Percentiles rank a stretch among this genome's conserved stretches.
phyloP scores from a whole-genome alignment of 139 green algal genomes.

The Microglena sp. region DNA sequence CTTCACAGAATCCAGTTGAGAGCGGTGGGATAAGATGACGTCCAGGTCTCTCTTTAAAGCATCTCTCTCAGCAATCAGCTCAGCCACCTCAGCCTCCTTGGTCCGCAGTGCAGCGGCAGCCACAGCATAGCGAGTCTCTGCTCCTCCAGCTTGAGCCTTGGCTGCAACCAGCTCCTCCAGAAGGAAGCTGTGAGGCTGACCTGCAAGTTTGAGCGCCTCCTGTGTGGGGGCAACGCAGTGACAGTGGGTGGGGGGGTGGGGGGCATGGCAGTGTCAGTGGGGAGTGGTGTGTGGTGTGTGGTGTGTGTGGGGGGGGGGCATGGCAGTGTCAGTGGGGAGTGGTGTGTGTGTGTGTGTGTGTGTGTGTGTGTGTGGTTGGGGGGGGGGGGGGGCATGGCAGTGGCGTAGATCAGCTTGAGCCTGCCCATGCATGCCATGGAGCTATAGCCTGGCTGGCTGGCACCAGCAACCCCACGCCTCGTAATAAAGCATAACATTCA shows the following conservation, averaged over 20 bases:
- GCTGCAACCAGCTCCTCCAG: conserved; percentile 19
- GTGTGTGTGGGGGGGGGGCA: neutral
- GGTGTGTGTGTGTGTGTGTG: neutral
- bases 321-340: neutral
- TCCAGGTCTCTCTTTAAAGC: conserved; percentile 22
- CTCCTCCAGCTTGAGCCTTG: conserved; percentile 1
- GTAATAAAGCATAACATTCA: too few species aligned
- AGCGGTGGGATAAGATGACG: conserved; percentile 18
- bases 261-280: neutral
- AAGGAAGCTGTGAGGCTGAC: conserved; percentile 30
- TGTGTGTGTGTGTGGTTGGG: too few species aligned
- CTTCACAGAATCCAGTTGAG: conserved; percentile 23
- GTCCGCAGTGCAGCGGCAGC: neutral
- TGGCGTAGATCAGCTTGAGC: too few species aligned
- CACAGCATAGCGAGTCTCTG: conserved; percentile 12
- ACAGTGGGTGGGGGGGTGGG: neutral
- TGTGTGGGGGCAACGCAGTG: conserved; percentile 4
- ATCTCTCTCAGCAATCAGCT: conserved; percentile 8
- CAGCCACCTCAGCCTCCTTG: neutral
- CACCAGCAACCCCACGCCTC: too few species aligned
- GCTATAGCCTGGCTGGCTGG: too few species aligned
- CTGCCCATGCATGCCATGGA: too few species aligned
- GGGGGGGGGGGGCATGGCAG: too few species aligned
- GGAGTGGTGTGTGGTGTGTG: neutral
- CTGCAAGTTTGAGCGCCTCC: conserved; percentile 13